A percentile compares a stretch with the other conserved stretches of the same genome.
Evolutionary conservation across 495 filamentous ascomycete species (phyloP).

Genomic region (Oidiodendron maius): DNA sequence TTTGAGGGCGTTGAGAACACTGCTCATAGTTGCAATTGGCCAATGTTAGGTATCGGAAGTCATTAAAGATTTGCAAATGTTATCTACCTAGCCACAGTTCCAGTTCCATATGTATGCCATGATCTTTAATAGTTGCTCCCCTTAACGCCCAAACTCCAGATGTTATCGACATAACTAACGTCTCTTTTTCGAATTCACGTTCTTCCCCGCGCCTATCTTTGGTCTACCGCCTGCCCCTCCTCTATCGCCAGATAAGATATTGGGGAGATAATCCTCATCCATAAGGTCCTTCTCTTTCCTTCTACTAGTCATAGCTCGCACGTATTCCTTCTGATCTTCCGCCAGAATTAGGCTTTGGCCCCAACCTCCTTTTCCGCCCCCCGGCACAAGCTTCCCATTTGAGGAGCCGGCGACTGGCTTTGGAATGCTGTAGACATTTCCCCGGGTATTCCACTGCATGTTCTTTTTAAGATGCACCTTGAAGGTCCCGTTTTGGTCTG

Average conservation of each 20-base stretch:
- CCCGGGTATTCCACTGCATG: conserved; percentile 92
- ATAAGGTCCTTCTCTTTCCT: conserved; percentile 76
- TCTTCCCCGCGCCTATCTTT: conserved; percentile 78
- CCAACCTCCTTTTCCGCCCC: conserved; percentile 85
- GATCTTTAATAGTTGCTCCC: too few species aligned
- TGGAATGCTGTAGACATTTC: conserved; percentile 83
- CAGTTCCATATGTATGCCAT: not conserved
- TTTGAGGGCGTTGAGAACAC: not conserved
- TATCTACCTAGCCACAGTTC: not conserved
- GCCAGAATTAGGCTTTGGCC: conserved; percentile 73
- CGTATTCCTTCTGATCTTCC: conserved; percentile 95
- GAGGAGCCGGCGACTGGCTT: conserved; percentile 79
- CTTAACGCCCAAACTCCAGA: too few species aligned
- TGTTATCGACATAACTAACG: conserved; percentile 4
- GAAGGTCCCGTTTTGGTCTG: conserved; percentile 73
- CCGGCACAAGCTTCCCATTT: conserved; percentile 63
- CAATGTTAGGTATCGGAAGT: not conserved
- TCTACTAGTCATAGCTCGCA: conserved; percentile 53
- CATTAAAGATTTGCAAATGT: not conserved
- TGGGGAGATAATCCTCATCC: conserved; percentile 90
- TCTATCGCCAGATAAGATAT: conserved; percentile 76
- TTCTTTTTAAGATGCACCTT: conserved; percentile 87
- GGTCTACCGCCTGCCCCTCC: conserved; percentile 57
- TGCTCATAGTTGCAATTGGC: not conserved
- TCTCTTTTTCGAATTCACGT: conserved; percentile 77